Percentiles rank a stretch among this genome's conserved stretches.
phyloP scores from a whole-genome alignment of 495 filamentous ascomycete species.

The Usnea hakonensis region DNA sequence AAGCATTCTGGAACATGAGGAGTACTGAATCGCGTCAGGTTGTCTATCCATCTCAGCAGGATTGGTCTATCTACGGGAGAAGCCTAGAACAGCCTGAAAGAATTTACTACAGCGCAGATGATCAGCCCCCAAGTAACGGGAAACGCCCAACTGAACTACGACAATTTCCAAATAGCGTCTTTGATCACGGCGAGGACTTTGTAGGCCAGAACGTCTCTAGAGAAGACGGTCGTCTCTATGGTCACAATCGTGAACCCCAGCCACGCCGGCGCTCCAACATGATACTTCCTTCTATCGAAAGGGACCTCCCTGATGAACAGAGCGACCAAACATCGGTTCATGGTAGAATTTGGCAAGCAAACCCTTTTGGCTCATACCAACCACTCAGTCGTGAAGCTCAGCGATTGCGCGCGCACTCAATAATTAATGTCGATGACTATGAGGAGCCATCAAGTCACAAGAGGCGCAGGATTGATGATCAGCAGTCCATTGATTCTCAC shows the following conservation, averaged over 20 bases:
- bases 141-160: not conserved
- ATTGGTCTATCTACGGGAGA: not conserved
- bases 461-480: constrained; percentile 9
- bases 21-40: constrained; percentile 7
- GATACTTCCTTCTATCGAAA: constrained; percentile 12
- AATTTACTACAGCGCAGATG: not conserved
- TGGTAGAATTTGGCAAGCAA: not conserved
- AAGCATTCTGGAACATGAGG: not conserved
- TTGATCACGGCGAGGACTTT: not conserved
- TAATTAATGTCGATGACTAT: not conserved
- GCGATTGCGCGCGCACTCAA: not conserved
- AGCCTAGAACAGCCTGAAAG: not conserved
- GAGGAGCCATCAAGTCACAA: constrained; percentile 1
- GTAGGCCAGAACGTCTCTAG: not conserved
- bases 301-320: not conserved
- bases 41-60: not conserved
- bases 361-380: not conserved
- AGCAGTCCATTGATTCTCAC: not conserved
- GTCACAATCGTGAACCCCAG: not conserved
- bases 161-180: not conserved
- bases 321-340: not conserved
- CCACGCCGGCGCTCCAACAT: constrained; percentile 5
- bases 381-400: not conserved
- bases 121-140: not conserved
- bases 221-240: not conserved